Evolutionary conservation across 1,139 yeast genomes (phyloP).

Genomic region (Blastobotrys elegans): DNA sequence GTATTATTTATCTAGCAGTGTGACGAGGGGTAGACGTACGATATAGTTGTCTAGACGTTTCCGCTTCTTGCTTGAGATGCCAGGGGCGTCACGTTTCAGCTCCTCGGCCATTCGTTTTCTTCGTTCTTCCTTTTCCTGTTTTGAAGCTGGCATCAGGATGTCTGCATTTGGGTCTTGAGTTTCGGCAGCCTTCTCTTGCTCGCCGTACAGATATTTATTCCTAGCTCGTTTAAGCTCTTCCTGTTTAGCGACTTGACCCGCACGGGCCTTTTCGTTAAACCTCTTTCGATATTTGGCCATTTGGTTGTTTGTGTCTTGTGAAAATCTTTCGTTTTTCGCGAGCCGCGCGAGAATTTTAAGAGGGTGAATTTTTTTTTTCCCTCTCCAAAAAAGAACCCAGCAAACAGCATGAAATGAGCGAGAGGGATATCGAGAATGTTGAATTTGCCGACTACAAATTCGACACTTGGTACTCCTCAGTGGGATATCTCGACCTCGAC

Average conservation of each 20-base stretch:
- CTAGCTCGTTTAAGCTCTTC: constrained; percentile 63
- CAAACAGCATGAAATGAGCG: constrained; percentile 5
- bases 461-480: constrained; percentile 81
- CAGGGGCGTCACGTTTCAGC: constrained; percentile 57
- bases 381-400: neutral
- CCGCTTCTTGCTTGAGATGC: constrained; percentile 66
- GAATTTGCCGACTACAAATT: constrained; percentile 61
- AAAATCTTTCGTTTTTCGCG: neutral
- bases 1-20: neutral
- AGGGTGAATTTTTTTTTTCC: constrained; percentile 3
- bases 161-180: constrained; percentile 55
- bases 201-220: constrained; percentile 42
- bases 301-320: neutral
- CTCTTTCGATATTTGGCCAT: constrained; percentile 84
- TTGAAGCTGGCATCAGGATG: constrained; percentile 45
- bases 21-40: constrained; percentile 24
- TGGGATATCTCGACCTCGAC: constrained; percentile 54
- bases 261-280: constrained; percentile 79
- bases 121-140: constrained; percentile 55
- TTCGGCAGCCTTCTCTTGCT: constrained; percentile 9
- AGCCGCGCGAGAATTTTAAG: neutral
- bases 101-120: constrained; percentile 61
- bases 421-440: constrained; percentile 59
- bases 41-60: constrained; percentile 50
- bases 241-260: constrained; percentile 81